Evolutionary conservation across 2,329 filamentous ascomycete genomes (phyloP).

Genomic region (Sarocladium oryzae): DNA sequence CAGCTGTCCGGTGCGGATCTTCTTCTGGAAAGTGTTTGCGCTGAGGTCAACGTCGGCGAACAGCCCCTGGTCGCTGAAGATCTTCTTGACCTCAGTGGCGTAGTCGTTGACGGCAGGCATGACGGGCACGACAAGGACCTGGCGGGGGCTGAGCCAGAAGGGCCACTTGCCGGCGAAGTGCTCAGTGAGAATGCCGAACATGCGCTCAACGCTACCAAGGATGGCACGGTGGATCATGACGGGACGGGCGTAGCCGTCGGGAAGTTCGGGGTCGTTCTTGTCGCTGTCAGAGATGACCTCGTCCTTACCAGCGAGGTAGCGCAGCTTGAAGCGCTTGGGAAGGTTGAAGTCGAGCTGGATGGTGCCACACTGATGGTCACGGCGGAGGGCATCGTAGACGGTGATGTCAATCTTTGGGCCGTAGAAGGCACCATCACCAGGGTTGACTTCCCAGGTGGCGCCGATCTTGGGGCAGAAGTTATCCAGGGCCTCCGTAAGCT

Average conservation of each 20-base stretch:
- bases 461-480: constrained; percentile 59
- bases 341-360: constrained; percentile 94
- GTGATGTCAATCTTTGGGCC: constrained; percentile 98
- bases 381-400: constrained; percentile 77
- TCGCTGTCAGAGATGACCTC: constrained; percentile 32
- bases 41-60: constrained; percentile 54
- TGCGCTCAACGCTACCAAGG: constrained; percentile 60
- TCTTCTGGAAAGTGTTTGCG: constrained; percentile 82
- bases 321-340: constrained; percentile 33
- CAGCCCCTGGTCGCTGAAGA: constrained; percentile 62
- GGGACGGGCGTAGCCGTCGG: constrained; percentile 67
- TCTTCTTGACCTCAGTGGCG: constrained; percentile 63
- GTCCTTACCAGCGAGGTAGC: constrained; percentile 45
- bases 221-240: constrained; percentile 87
- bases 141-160: constrained; percentile 80
- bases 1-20: constrained; percentile 76
- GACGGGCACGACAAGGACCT: constrained; percentile 56
- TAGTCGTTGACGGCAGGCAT: constrained; percentile 76
- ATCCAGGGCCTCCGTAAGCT: constrained; percentile 72
- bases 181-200: constrained; percentile 71
- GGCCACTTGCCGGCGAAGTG: constrained; percentile 86
- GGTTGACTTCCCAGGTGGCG: constrained; percentile 80
- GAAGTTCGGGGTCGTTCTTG: constrained; percentile 44
- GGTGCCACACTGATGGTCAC: constrained; percentile 58
- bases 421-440: constrained; percentile 95